A percentile compares a stretch with the other conserved stretches of the same genome.
Evolutionary conservation across 2,329 filamentous ascomycete species (phyloP).

Genomic region (Microthyrium microscopicum): DNA sequence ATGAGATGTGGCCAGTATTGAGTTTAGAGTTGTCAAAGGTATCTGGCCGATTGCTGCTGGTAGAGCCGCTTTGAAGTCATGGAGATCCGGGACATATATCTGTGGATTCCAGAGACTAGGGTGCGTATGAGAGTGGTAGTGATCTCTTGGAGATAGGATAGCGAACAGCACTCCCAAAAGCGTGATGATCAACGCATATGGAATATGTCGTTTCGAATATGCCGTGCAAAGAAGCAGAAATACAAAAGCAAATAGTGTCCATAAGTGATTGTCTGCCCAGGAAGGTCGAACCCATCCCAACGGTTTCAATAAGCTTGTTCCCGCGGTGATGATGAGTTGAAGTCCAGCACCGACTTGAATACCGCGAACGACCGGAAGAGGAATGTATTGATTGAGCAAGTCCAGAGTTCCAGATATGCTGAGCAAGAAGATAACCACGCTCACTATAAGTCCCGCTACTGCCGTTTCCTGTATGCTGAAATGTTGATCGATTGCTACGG

Average conservation of each 20-base stretch:
- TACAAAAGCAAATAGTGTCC: conserved; percentile 58
- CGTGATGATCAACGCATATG: conserved; percentile 64
- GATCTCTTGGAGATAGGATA: too few relatives aligned
- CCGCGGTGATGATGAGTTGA: conserved; percentile 64
- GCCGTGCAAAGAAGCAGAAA: conserved; percentile 51
- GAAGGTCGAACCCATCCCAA: conserved; percentile 51
- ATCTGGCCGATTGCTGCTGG: conserved; percentile 70
- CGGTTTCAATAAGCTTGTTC: conserved; percentile 47
- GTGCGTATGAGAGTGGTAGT: too few relatives aligned
- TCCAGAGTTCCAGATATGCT: conserved; percentile 49
- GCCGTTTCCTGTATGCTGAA: conserved; percentile 55
- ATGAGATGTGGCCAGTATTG: conserved; percentile 71
- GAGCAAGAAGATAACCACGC: conserved; percentile 54
- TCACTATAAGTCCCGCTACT: conserved; percentile 71
- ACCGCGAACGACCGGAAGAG: conserved; percentile 78
- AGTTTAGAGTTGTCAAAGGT: conserved; percentile 83
- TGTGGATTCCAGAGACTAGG: conserved; percentile 38
- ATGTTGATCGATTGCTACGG: conserved; percentile 60
- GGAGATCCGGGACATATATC: conserved; percentile 27
- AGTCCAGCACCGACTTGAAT: conserved; percentile 89
- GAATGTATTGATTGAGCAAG: conserved; percentile 57
- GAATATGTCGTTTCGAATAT: conserved; percentile 35
- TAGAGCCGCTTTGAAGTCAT: conserved; percentile 38
- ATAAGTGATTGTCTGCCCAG: conserved; percentile 61
- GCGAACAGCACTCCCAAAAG: conserved; percentile 51